phyloP scores from a whole-genome alignment of 1,284 basidiomycete species.

The Ganoderma meredithae region DNA sequence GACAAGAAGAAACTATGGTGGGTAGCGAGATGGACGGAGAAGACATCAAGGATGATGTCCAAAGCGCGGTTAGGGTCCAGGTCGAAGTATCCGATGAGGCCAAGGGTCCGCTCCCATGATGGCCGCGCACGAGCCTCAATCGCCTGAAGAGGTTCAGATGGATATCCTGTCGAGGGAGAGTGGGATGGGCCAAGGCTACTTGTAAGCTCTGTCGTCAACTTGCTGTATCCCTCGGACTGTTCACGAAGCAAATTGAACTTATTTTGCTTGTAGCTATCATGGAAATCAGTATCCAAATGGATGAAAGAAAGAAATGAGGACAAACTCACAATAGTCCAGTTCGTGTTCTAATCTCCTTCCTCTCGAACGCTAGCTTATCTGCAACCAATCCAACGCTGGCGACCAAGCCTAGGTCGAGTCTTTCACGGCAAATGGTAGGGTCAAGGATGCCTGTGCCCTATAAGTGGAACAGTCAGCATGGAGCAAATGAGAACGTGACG shows the following conservation, averaged over 20 bases:
- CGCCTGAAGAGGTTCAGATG: conserved; percentile 61
- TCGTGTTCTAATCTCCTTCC: conserved; percentile 79
- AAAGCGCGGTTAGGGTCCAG: conserved; percentile 94
- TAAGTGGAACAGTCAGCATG: conserved; percentile 36
- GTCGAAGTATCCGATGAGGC: conserved; percentile 94
- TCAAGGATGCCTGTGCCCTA: conserved; percentile 65
- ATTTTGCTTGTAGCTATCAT: conserved; percentile 91
- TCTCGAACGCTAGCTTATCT: conserved; percentile 68
- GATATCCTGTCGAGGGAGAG: conserved; percentile 63
- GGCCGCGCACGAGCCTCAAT: conserved; percentile 72
- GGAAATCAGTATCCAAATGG: conserved; percentile 9
- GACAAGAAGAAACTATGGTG: conserved; percentile 95
- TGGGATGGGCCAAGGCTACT: conserved; percentile 80
- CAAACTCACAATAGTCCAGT: conserved; percentile 80
- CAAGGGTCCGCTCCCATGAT: conserved; percentile 89
- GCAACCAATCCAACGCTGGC: conserved; percentile 67
- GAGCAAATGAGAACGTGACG: too few relatives aligned
- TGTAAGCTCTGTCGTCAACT: conserved; percentile 87
- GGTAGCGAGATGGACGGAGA: conserved; percentile 81
- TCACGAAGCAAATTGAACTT: conserved; percentile 98
- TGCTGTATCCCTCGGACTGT: conserved; percentile 97
- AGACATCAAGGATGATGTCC: conserved; percentile 93
- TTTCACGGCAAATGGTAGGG: conserved; percentile 69
- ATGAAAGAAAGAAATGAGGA: conserved; percentile 25
- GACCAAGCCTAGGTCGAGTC: conserved; percentile 71